Conservation (phyloP, 495 filamentous ascomycete genomes). For the Aspergillus coremiiformis region DNA sequence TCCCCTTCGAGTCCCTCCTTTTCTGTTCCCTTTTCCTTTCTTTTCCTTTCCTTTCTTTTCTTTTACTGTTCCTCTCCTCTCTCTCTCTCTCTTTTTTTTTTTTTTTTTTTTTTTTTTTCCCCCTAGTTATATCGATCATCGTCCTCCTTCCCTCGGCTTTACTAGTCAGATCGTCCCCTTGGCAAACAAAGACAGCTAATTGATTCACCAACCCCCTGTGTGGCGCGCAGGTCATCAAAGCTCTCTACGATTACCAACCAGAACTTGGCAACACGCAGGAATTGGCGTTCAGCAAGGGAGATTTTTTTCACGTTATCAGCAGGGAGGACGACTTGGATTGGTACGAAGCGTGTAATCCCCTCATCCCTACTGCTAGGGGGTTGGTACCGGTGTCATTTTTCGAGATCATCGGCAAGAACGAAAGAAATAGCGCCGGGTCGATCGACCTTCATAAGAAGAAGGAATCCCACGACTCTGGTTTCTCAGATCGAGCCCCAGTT, state of each 20-base stretch:
- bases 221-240: conserved; percentile 76
- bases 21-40: conserved; percentile 1
- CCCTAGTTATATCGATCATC: too few relatives aligned
- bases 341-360: conserved; percentile 98
- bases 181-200: neutral
- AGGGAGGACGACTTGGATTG: conserved; percentile 90
- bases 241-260: conserved; percentile 86
- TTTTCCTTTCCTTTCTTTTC: conserved; percentile 1
- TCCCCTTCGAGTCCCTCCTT: neutral
- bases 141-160: conserved; percentile 3
- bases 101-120: too few relatives aligned
- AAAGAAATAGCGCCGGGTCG: conserved; percentile 74
- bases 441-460: conserved; percentile 51
- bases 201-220: conserved; percentile 16
- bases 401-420: conserved; percentile 81
- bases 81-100: conserved; percentile 6
- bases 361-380: conserved; percentile 78
- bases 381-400: conserved; percentile 92
- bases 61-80: conserved; percentile 7
- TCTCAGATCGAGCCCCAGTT: conserved; percentile 55
- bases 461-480: conserved; percentile 70
- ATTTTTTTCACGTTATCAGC: conserved; percentile 98
- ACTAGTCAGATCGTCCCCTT: conserved; percentile 2
- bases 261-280: conserved; percentile 59
- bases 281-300: conserved; percentile 83